Base-by-base conservation (phyloP, 768 basidiomycete genomes). In the Harrya chromipes region DNA sequence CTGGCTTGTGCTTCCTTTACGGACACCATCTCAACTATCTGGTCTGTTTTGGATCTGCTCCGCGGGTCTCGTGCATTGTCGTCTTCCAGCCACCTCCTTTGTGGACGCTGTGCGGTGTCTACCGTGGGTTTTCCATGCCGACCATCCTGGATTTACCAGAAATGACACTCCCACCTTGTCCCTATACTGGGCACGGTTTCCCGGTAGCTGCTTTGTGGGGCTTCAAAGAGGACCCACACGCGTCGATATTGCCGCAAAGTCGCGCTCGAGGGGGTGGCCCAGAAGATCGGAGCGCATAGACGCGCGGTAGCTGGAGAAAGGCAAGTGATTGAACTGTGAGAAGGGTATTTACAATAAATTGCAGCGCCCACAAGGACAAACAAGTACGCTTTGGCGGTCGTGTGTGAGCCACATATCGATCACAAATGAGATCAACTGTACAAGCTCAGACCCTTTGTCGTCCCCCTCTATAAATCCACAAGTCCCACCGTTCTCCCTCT, bases 341-440 rank as follows among this genome's bases (percentile, higher is more conserved):
- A 23, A 23, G 23, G 23, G 23, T 67, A 63, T 54, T 52, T 58
- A 62, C 58, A 71, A 70, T 54, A 63, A 67, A 62, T 61, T 56
- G 34, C 34, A 46, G 70, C 71, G 59, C 72, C 74, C 72, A 74
- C 72, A 74, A 68, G 72, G 69, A 71, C 74, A 74, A 74, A 75
- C 74, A 74, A 74, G 47, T 45, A 64, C 59, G 63, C 65, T 68
- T 62, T 70, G 53, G 67, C 70, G 31, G 49, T 41, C 12, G 42
- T 50, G 40, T 19, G 40, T 42, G 46, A 48, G 56, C 52, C 57
- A 64, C 55, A 64, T 59, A 67, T 63, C 57, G 60, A 68, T 70
- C 59, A 50, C 46, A 37, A 62, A 69, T 70, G 66, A 59, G 62
- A 43, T 24, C 51, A 50, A 49, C 42, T 54, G 55, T 40, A 52